These are phyloP conservation scores for Tetrahymena borealis DNA, from an alignment of 73 alveolate species.

Conservation along the genomic window DNA sequence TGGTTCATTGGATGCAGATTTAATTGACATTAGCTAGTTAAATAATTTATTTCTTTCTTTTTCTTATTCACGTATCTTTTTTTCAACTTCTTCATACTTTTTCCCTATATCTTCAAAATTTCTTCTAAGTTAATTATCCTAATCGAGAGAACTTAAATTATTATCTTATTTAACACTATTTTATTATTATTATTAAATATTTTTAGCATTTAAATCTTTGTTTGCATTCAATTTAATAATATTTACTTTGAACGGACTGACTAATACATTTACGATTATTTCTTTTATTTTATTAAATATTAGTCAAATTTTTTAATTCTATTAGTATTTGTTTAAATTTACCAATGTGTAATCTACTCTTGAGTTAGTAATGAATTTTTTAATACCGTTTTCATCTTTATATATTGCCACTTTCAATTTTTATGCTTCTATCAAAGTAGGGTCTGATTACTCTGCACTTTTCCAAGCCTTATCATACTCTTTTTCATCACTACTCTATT, in stretches of 20 bases:
- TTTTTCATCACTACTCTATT: not conserved
- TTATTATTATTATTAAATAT: not conserved
- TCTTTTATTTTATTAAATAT: not conserved
- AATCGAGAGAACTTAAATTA: not conserved
- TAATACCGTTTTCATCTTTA: not conserved
- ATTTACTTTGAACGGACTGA: not conserved
- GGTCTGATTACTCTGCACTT: not conserved
- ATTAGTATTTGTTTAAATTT: not conserved
- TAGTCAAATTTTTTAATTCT: not conserved
- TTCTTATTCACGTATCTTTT: not conserved
- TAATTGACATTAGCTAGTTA: not conserved
- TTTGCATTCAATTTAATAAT: not conserved
- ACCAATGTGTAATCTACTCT: not conserved
- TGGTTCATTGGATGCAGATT: no score
- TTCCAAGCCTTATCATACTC: not conserved
- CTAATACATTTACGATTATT: not conserved
- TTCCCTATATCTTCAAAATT: not conserved
- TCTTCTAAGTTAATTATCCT: not conserved
- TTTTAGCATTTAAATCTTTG: not conserved
- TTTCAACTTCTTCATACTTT: not conserved
- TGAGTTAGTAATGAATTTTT: not conserved
- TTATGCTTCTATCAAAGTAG: not conserved
- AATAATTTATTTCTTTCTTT: not conserved
- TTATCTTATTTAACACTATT: not conserved
- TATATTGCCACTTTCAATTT: not conserved